Evolutionary conservation across 1,284 basidiomycete genomes (phyloP).

Genomic region (Blastosporella zonata): DNA sequence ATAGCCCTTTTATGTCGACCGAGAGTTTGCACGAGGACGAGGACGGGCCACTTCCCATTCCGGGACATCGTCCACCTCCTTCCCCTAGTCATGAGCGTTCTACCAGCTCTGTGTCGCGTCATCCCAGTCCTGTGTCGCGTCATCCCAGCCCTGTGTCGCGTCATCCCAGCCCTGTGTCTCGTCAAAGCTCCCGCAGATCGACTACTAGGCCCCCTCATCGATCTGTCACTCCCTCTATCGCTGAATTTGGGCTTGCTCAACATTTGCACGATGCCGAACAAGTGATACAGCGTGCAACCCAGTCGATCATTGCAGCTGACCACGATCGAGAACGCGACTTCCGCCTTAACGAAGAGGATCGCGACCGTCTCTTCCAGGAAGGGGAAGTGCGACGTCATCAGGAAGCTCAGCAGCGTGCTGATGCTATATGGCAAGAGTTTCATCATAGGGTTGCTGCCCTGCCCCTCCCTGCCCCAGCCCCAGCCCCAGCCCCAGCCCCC

Average conservation of each 20-base stretch:
- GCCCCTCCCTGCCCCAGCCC: constrained; percentile 20
- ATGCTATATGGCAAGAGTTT: constrained; percentile 48
- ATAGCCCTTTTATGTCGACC: too few relatives aligned
- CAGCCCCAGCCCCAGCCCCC: constrained; percentile 22
- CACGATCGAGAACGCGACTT: constrained; percentile 59
- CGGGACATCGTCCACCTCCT: constrained; percentile 3
- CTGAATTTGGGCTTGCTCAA: constrained; percentile 46
- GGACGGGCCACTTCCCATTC: constrained; percentile 14
- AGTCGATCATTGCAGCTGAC: constrained; percentile 54
- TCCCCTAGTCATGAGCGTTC: background rate
- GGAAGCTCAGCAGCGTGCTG: constrained; percentile 48
- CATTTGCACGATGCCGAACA: constrained; percentile 54
- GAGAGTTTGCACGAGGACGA: background rate
- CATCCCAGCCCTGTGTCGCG: background rate
- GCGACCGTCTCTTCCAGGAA: constrained; percentile 58
- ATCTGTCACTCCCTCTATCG: constrained; percentile 35
- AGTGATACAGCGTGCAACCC: constrained; percentile 43
- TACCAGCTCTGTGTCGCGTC: background rate
- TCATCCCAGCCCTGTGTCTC: constrained; percentile 3
- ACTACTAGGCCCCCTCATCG: constrained; percentile 13
- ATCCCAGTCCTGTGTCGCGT: background rate
- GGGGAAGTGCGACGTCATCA: constrained; percentile 54
- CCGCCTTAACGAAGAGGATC: constrained; percentile 58
- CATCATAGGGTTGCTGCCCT: constrained; percentile 42
- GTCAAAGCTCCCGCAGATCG: background rate